Base-by-base conservation (phyloP, 306 rosid genomes). In the Sechiopsis laciniata region DNA sequence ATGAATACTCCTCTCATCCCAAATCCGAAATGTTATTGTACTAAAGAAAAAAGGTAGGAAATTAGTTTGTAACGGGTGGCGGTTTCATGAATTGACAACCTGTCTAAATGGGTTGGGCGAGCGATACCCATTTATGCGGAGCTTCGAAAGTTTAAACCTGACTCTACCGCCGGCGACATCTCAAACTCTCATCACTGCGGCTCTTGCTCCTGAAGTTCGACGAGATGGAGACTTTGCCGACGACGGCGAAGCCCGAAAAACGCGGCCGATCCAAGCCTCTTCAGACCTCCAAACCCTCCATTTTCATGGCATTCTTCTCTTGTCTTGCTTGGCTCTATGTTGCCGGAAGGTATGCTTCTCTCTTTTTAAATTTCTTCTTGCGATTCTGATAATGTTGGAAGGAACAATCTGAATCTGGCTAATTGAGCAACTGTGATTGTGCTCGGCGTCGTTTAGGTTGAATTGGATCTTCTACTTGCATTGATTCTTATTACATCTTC, bases 241-340 rank as follows among this genome's bases (percentile, higher is more conserved):
- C 91, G 81, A 82, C 87, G 73, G 22, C 70, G 68, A 91, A 91
- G 69, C 58, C 82, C 12, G 91, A 83, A 6, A 52, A 84, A 79
- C 86, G 97, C 61, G 83, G 77, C 78, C 86, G 99, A 89, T 91
- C 97, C 67, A 94, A 91, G 87, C 77, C 84, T 48, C 74, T 76
- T 72, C 91, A 73, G 53, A 78, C 92, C 15, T 89, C 96, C 0
- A 94, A 83, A 40, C 91, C 99, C 8, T 89, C 99, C 1, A 83
- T 94, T 19, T 26, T 94, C 22, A 52, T 91, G 83, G 97, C 96
- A 26, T 85, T 94, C 82, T 88, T 89, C 85, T 94, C 99, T 26
- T 94, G 99, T 75, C 87, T 94, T 32, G 99, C 99, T 48, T 94
- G 99, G 99, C 99, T 94, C 29, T 94, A 94, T 80, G 97, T 94